Evolutionary conservation across 1,284 basidiomycete species (phyloP), one percentile per base, ranked within the genome.

Genomic region (Pholiota adiposa): DNA sequence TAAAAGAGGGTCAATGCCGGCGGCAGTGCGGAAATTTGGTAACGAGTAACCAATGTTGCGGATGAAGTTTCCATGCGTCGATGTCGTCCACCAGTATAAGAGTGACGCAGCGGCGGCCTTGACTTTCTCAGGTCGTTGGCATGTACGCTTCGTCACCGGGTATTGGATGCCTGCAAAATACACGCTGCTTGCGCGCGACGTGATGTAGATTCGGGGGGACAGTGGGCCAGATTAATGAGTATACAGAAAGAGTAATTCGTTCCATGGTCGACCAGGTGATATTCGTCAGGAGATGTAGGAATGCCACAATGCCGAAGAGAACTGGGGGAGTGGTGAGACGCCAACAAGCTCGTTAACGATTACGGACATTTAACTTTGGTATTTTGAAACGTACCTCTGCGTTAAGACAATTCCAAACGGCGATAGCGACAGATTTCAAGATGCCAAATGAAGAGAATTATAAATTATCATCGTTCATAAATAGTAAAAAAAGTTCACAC

Each of bases 241-340:
- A 34, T 41, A 50, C 29, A 44, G 48, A 46, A 41, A 55, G 19
- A 41, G 48, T 40, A 50, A 34, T 21, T n/a, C 44, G 54, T 55
- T 52, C 38, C 55, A 59, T 51, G 57, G 51, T 38, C 34, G 46
- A 41, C 16, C 31, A 31, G 31, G 33, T 54, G 44, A 54, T 50
- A 40, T 52, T 56, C 38, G 34, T 61, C 60, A 57, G 52, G 54
- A 48, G 59, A 64, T 60, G 60, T 60, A 58, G 48, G 33, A 51
- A 58, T 64, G 63, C 33, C 58, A 62, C 25, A 54, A 51, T 64
- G 63, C 56, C 63, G 63, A 64, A 60, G 60, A 64, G 61, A 60
- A 55, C 34, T 60, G 54, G 18, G 25, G 16, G 31, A 31, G 11
- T 29, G 59, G 44, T 58, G 55, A 61, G 51, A 59, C 41, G 36